phyloP scores from a whole-genome alignment of 177 flowering plant species.

The Vitis hybrid region DNA sequence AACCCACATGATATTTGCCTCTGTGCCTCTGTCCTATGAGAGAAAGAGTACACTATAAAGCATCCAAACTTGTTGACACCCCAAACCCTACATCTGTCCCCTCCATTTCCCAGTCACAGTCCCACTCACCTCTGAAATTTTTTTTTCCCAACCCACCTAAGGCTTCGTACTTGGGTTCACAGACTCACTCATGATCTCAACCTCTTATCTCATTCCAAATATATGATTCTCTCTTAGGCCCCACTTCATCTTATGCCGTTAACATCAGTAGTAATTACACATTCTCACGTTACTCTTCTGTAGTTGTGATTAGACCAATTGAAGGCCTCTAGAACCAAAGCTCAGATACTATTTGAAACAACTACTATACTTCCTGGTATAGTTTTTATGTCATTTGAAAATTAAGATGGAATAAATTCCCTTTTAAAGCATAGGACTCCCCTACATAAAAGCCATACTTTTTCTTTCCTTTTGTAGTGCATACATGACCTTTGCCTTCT shows the following conservation, averaged over 20 bases:
- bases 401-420: slow-evolving; percentile 6
- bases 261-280: no score
- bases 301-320: no score
- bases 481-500: slow-evolving; percentile 6
- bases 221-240: neutral
- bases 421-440: slow-evolving; percentile 17
- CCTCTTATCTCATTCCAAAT: slow-evolving; percentile 1
- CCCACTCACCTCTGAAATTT: neutral
- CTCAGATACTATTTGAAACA: no score
- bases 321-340: no score
- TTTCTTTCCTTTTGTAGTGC: slow-evolving; percentile 15
- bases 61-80: slow-evolving; percentile 14
- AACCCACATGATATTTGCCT: slow-evolving; percentile 8
- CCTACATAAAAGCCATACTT: slow-evolving; percentile 9
- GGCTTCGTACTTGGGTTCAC: neutral
- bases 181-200: neutral
- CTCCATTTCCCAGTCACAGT: neutral
- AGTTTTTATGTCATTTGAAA: no score
- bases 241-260: neutral
- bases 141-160: neutral
- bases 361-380: no score
- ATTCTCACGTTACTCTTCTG: no score
- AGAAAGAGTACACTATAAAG: slow-evolving; percentile 14
- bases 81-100: slow-evolving; percentile 14
- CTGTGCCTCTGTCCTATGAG: neutral